Conservation (phyloP, 495 filamentous ascomycete species). For the Lophiotrema nucula region DNA sequence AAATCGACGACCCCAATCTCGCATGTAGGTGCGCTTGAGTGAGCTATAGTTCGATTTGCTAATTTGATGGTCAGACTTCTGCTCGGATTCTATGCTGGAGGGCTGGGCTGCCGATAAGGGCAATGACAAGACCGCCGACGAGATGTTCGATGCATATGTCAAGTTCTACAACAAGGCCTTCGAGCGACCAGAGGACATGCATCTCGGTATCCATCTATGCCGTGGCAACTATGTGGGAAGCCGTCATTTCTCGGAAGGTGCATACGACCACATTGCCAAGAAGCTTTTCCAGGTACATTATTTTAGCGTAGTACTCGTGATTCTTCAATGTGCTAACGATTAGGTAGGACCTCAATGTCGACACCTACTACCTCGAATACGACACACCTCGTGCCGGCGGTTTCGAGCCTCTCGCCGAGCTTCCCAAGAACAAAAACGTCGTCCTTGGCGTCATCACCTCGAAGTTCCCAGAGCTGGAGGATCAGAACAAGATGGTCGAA, state of each 20-base stretch:
- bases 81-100: constrained; percentile 61
- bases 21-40: constrained; percentile 42
- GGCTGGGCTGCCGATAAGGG: constrained; percentile 59
- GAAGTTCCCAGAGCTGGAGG: constrained; percentile 61
- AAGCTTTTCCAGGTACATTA: constrained; percentile 52
- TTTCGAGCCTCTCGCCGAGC: constrained; percentile 61
- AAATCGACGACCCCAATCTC: constrained; percentile 48
- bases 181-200: constrained; percentile 55
- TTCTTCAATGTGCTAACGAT: too few species aligned
- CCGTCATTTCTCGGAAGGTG: constrained; percentile 63
- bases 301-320: too few species aligned
- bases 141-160: constrained; percentile 60
- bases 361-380: constrained; percentile 69
- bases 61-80: constrained; percentile 49
- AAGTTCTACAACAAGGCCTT: constrained; percentile 63
- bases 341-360: constrained; percentile 60
- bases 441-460: constrained; percentile 66
- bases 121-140: constrained; percentile 51
- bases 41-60: background rate
- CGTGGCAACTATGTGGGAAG: constrained; percentile 57
- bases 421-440: constrained; percentile 64
- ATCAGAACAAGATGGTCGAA: constrained; percentile 59
- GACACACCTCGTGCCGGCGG: constrained; percentile 65
- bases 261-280: constrained; percentile 66
- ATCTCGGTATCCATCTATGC: constrained; percentile 66